phyloP scores from a whole-genome alignment of 2,329 filamentous ascomycete genomes.

The Pseudohalonectria lignicola region DNA sequence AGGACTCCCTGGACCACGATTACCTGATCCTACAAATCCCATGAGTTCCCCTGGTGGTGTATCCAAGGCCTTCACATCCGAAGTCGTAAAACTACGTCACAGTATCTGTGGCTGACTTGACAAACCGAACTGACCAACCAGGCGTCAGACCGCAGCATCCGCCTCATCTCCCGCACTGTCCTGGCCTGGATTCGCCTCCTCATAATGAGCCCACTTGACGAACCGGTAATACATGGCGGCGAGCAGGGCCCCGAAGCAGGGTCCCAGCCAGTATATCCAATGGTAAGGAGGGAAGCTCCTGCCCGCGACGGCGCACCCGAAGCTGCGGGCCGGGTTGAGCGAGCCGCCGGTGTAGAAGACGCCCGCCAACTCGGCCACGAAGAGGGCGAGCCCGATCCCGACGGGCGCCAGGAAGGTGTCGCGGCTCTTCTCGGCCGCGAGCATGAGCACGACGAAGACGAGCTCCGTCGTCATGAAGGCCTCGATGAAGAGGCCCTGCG shows the following conservation, averaged over 20 bases:
- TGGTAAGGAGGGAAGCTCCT: slow-evolving; percentile 23
- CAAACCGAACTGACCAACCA: no score
- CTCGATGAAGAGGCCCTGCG: slow-evolving; percentile 49
- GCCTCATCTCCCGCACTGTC: neutral
- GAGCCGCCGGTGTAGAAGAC: slow-evolving; percentile 29
- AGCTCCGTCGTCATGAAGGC: slow-evolving; percentile 49
- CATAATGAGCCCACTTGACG: slow-evolving; percentile 2
- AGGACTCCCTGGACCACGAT: no score
- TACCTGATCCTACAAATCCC: no score
- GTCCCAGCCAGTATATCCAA: slow-evolving; percentile 36
- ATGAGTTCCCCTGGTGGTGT: no score
- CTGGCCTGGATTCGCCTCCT: slow-evolving; percentile 4
- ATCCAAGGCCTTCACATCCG: no score
- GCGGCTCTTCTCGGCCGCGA: slow-evolving; percentile 56
- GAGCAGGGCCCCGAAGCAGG: slow-evolving; percentile 26
- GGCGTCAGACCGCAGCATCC: no score
- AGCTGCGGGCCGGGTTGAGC: slow-evolving; percentile 30
- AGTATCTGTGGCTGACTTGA: no score
- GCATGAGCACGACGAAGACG: slow-evolving; percentile 51
- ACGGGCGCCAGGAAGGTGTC: slow-evolving; percentile 56
- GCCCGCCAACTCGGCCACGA: slow-evolving; percentile 33
- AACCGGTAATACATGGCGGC: slow-evolving; percentile 16
- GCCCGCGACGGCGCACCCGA: slow-evolving; percentile 29
- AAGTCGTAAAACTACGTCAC: no score
- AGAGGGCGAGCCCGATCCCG: slow-evolving; percentile 55